phyloP scores from a whole-genome alignment of 305 asterid species.

The Fraxinus floribunda region DNA sequence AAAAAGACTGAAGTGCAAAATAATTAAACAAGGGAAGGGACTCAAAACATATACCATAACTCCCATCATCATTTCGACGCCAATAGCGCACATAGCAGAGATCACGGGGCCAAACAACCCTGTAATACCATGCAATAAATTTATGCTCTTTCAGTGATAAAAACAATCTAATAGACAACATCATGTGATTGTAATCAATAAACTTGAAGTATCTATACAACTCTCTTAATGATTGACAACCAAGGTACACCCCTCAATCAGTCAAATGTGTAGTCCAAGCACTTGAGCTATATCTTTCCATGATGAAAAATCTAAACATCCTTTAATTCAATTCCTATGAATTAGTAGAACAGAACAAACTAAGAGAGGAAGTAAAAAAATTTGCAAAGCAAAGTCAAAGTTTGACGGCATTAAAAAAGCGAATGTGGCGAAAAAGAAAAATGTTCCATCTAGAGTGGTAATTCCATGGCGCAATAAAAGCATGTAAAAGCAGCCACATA shows the following conservation, averaged over 20 bases:
- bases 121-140: conserved; percentile 33
- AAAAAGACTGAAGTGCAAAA: conserved; percentile 18
- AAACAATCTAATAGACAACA: conserved; percentile 6
- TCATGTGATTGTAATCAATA: neutral
- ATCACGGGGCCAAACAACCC: conserved; percentile 99
- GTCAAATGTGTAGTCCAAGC: conserved; percentile 14
- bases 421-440: neutral
- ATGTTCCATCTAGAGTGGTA: conserved; percentile 10
- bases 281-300: conserved; percentile 19
- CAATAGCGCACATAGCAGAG: conserved; percentile 98
- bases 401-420: conserved; percentile 9
- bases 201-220: conserved; percentile 5
- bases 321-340: conserved; percentile 14
- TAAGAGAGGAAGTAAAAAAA: conserved; percentile 12
- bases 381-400: conserved; percentile 14
- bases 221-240: conserved; percentile 12
- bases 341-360: conserved; percentile 11
- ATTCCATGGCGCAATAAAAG: conserved; percentile 23
- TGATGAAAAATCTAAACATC: conserved; percentile 11
- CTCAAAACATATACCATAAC: conserved; percentile 66
- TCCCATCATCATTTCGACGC: conserved; percentile 99
- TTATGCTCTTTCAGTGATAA: neutral
- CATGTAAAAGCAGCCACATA: neutral
- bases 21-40: conserved; percentile 16
- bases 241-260: conserved; percentile 18